Evolutionary conservation across 345 rosid species (phyloP).

Genomic region (Trapa incisa): DNA sequence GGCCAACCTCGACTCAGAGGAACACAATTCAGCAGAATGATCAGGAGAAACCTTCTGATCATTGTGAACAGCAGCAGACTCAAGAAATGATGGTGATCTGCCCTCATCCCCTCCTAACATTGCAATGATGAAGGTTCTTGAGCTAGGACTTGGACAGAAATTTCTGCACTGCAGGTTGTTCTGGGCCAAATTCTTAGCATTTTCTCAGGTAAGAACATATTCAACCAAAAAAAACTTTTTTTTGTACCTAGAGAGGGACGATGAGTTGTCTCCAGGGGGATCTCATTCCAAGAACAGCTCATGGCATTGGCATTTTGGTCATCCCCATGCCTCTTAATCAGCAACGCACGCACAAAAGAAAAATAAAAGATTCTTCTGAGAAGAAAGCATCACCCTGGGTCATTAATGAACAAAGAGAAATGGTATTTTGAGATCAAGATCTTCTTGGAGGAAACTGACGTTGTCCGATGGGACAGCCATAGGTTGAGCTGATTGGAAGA

Average conservation of each 20-base stretch:
- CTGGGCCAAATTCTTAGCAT: no score
- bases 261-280: no score
- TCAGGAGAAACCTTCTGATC: conserved; percentile 21
- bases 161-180: no score
- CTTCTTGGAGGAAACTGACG: neutral
- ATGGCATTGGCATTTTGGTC: neutral
- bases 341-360: neutral
- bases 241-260: no score
- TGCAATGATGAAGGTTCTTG: conserved; percentile 41
- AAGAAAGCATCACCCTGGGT: neutral
- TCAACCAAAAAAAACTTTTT: no score
- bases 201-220: no score
- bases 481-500: neutral
- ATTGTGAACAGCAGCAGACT: conserved; percentile 18
- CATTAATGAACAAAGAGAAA: neutral
- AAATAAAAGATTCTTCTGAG: neutral
- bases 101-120: conserved; percentile 37
- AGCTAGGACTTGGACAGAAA: conserved; percentile 38
- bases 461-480: no score
- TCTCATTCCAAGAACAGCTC: neutral
- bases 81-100: conserved; percentile 28
- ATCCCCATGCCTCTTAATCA: no score
- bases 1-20: conserved; percentile 30
- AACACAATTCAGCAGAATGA: conserved; percentile 19
- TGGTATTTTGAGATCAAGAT: neutral